These are phyloP conservation scores for Cordyceps tenuipes DNA, from an alignment of 2,329 filamentous ascomycete genomes.

Conservation along the genomic window DNA sequence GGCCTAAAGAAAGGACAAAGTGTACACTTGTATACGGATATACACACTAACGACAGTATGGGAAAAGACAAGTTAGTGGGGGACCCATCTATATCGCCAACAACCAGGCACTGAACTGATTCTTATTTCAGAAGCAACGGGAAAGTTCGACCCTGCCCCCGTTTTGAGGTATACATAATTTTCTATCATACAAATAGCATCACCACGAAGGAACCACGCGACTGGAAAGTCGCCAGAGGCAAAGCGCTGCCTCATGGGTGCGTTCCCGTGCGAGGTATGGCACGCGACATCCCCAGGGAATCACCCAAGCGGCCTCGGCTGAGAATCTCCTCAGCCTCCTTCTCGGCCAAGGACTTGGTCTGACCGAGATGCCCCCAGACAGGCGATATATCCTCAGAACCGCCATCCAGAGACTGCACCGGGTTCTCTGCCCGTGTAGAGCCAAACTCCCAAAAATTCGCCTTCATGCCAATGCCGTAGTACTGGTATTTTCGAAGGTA, in stretches of 20 bases:
- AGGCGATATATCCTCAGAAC: conserved; percentile 30
- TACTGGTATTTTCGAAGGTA: conserved; percentile 89
- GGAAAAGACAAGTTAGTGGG: neutral
- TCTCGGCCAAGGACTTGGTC: conserved; percentile 39
- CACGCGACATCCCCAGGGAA: conserved; percentile 20
- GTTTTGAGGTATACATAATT: neutral
- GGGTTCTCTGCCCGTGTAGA: conserved; percentile 13
- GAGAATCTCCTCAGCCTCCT: conserved; percentile 51
- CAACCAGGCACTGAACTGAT: too few species aligned
- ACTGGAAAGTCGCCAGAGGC: neutral
- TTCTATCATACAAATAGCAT: neutral
- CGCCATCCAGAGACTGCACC: neutral
- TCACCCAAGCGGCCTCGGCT: conserved; percentile 41
- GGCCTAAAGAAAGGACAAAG: too few species aligned
- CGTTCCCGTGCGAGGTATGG: neutral
- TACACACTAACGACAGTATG: too few species aligned
- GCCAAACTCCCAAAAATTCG: conserved; percentile 81
- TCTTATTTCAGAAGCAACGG: too few species aligned
- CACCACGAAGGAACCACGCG: neutral
- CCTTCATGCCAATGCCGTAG: conserved; percentile 98
- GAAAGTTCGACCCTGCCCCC: neutral
- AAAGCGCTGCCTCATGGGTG: neutral
- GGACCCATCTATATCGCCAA: too few species aligned
- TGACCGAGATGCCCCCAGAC: conserved; percentile 51
- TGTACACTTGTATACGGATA: too few species aligned